Percentiles rank a stretch among this genome's conserved stretches.
phyloP scores from a whole-genome alignment of 768 basidiomycete species.

The Lepiota venenata region DNA sequence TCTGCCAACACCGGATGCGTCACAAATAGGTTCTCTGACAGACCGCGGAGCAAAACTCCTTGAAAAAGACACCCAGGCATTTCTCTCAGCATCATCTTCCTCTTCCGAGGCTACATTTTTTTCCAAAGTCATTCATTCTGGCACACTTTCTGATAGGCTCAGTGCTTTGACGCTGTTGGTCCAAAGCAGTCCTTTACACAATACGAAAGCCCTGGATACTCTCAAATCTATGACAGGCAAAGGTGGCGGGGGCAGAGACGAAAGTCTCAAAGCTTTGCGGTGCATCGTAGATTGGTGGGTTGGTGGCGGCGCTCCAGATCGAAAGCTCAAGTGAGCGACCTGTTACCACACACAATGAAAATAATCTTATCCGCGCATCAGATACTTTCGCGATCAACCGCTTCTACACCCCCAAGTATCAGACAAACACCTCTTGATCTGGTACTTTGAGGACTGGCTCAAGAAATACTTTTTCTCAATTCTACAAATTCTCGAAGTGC shows the following conservation, averaged over 20 bases:
- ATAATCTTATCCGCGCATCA: constrained; percentile 24
- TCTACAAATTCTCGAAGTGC: constrained; percentile 85
- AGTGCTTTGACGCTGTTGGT: constrained; percentile 89
- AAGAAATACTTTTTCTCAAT: constrained; percentile 96
- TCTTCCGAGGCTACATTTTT: constrained; percentile 83
- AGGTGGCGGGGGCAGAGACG: constrained; percentile 88
- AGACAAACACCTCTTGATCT: constrained; percentile 72
- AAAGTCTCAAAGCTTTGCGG: constrained; percentile 84
- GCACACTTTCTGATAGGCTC: constrained; percentile 89
- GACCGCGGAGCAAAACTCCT: constrained; percentile 49
- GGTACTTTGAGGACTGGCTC: constrained; percentile 96
- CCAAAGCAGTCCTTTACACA: constrained; percentile 85
- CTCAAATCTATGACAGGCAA: constrained; percentile 75
- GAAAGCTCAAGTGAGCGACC: constrained; percentile 76
- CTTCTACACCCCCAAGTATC: constrained; percentile 58
- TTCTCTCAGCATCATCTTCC: constrained; percentile 45
- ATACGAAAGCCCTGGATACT: constrained; percentile 73
- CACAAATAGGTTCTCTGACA: constrained; percentile 42
- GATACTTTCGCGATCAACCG: constrained; percentile 91
- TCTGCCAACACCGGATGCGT: constrained; percentile 32
- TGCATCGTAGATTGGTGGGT: constrained; percentile 98
- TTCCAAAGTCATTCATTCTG: constrained; percentile 78
- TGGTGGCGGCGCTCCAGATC: constrained; percentile 83
- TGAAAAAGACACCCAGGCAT: constrained; percentile 36
- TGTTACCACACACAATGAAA: not conserved